phyloP scores from a whole-genome alignment of 768 basidiomycete genomes.

The Kwoniella dejecticola region DNA sequence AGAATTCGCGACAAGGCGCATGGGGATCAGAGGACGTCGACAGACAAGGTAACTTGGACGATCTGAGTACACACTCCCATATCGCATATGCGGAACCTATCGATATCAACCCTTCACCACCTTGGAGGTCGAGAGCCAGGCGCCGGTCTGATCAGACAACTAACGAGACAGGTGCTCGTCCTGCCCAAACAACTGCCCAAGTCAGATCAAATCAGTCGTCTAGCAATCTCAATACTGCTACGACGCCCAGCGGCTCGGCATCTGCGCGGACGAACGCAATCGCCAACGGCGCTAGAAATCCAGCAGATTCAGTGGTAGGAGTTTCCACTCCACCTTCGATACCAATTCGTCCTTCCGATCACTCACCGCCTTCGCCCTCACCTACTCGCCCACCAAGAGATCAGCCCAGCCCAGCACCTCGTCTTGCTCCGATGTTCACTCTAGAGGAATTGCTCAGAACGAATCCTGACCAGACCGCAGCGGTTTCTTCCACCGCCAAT shows the following conservation, averaged over 20 bases:
- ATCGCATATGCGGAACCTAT: constrained; percentile 14
- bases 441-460: constrained; percentile 12
- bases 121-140: constrained; percentile 12
- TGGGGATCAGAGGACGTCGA: constrained; percentile 32
- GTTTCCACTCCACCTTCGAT: constrained; percentile 7
- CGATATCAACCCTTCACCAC: constrained; percentile 23
- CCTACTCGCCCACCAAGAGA: constrained; percentile 4
- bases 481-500: neutral
- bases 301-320: constrained; percentile 3
- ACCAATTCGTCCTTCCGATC: constrained; percentile 1
- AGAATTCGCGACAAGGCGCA: neutral
- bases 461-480: neutral
- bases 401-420: neutral
- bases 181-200: neutral
- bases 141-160: neutral
- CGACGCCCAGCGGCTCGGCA: constrained; percentile 9
- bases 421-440: constrained; percentile 20
- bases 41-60: constrained; percentile 23
- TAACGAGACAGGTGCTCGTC: too few relatives aligned
- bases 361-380: constrained; percentile 17
- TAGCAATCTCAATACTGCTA: neutral
- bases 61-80: constrained; percentile 15
- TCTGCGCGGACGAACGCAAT: neutral
- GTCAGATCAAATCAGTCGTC: neutral
- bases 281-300: constrained; percentile 12